These are phyloP conservation scores for Globisporangium megalacanthum DNA, from an alignment of 352 stramenopile species.

Conservation along the genomic window DNA sequence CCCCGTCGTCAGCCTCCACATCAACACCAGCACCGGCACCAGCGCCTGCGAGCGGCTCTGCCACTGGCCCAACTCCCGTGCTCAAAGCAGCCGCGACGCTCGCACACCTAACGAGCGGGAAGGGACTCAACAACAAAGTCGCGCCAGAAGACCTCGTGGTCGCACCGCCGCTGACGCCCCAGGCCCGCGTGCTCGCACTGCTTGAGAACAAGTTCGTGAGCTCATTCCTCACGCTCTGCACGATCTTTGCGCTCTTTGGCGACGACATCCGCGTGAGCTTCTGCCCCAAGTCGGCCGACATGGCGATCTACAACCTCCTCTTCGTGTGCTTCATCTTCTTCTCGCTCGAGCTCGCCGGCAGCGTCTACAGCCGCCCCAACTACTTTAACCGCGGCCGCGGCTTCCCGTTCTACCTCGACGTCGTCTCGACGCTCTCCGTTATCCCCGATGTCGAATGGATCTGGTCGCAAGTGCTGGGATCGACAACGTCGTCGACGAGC, in stretches of 20 bases:
- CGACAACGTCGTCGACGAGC: conserved; percentile 14
- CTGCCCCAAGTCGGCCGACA: conserved; percentile 60
- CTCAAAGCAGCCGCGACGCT: conserved; percentile 31
- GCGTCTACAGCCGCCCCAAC: conserved; percentile 63
- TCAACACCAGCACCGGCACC: neutral
- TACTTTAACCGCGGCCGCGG: conserved; percentile 74
- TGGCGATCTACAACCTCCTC: conserved; percentile 68
- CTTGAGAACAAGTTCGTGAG: conserved; percentile 74
- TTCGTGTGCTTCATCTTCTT: conserved; percentile 81
- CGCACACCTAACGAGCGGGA: conserved; percentile 32
- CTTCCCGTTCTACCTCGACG: conserved; percentile 92
- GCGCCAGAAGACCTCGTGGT: conserved; percentile 44
- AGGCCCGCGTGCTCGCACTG: conserved; percentile 40
- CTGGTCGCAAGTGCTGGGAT: conserved; percentile 53
- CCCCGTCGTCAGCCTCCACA: conserved; percentile 7
- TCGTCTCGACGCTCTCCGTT: conserved; percentile 91
- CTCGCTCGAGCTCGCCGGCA: conserved; percentile 52
- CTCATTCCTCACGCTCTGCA: conserved; percentile 61
- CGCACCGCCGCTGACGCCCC: conserved; percentile 24
- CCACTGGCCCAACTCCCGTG: conserved; percentile 19
- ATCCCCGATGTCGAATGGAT: conserved; percentile 89
- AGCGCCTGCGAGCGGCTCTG: neutral
- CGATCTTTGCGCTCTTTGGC: conserved; percentile 84
- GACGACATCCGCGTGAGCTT: conserved; percentile 78
- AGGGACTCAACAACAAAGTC: conserved; percentile 56